Evolutionary conservation across 2,329 filamentous ascomycete genomes (phyloP), one percentile per base, ranked within the genome.

Genomic region (Biscogniauxia marginata): DNA sequence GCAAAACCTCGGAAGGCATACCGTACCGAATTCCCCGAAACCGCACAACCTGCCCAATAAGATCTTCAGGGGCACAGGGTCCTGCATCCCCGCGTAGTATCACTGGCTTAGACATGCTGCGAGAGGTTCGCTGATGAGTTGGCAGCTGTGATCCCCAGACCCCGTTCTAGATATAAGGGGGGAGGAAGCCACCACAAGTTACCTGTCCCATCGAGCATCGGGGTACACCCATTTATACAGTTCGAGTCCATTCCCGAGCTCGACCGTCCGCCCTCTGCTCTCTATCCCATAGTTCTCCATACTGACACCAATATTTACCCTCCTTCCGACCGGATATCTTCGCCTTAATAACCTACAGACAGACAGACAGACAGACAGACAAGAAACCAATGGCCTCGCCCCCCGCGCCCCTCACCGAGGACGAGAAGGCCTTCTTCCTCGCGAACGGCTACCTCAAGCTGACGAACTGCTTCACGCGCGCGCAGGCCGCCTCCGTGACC

Each of bases 401-500:
- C 30, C 60, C 68, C 3, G 61, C 65, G 9, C 63, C 67, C 19
- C 63, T 71, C 20, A 71, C 68, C 1, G 60, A 67, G 20, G 66
- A 64, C 18, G 54, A 71, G 54, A 71, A 69, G 57, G 62, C 65
- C 50, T 79, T 82, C 60, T 86, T 85, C 66, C 69, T 86, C 34
- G 66, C 77, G 45, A 73, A 85, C 65, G 83, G 83, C 52, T 86
- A 77, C 69, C 63, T 86, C 20, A 81, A 81, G 48, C 67, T 86
- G 13, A 72, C 73, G 1, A 67, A 75, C 23, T 85, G 82, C 72
- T 71, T 71, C 62, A 70, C 68, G 48, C 66, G 56, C 21, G 67
- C 64, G 21, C 68, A 71, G 54, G 68, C 69, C n/a, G 65, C 57
- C 20, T 59, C 64, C 1, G 54, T 68, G 23, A 69, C 57, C n/a